Percentiles rank a stretch among this genome's conserved stretches.
Conservation (phyloP, 2,329 filamentous ascomycete genomes). For the Aurifilum marmelostoma region DNA sequence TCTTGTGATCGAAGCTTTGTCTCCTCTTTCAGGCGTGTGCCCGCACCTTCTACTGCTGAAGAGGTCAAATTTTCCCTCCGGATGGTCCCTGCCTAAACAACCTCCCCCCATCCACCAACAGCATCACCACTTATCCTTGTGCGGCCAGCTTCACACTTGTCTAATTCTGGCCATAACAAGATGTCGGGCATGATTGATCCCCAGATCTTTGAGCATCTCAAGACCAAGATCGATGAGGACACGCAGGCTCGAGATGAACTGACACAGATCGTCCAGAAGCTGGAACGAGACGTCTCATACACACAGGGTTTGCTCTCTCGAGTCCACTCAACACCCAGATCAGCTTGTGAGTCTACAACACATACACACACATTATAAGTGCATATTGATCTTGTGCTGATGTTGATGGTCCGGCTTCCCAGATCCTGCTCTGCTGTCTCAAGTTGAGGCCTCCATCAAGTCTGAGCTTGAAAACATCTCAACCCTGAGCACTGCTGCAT, state of each 20-base stretch:
- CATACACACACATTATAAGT: neutral
- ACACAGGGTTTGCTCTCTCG: slow-evolving; percentile 83
- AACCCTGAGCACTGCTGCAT: slow-evolving; percentile 73
- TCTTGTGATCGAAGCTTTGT: neutral
- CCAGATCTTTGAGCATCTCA: slow-evolving; percentile 83
- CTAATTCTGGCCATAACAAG: neutral
- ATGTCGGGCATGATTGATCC: slow-evolving; percentile 69
- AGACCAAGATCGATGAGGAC: slow-evolving; percentile 89
- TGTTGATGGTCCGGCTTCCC: slow-evolving; percentile 11
- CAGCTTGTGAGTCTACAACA: slow-evolving; percentile 48
- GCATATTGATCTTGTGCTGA: neutral
- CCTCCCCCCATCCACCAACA: neutral
- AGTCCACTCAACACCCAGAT: slow-evolving; percentile 82
- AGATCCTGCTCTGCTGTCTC: slow-evolving; percentile 71
- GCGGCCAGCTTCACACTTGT: neutral
- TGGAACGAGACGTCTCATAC: slow-evolving; percentile 82
- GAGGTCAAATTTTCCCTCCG: slow-evolving; percentile 4
- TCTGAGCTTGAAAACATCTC: slow-evolving; percentile 72
- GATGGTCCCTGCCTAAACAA: neutral
- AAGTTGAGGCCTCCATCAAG: slow-evolving; percentile 72
- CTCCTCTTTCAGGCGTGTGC: neutral
- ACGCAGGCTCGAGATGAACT: slow-evolving; percentile 80
- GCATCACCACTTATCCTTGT: neutral
- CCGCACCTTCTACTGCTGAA: neutral
- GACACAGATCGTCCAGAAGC: slow-evolving; percentile 75